phyloP scores from a whole-genome alignment of 129 eudicot species.

The Kitagawia praeruptora region DNA sequence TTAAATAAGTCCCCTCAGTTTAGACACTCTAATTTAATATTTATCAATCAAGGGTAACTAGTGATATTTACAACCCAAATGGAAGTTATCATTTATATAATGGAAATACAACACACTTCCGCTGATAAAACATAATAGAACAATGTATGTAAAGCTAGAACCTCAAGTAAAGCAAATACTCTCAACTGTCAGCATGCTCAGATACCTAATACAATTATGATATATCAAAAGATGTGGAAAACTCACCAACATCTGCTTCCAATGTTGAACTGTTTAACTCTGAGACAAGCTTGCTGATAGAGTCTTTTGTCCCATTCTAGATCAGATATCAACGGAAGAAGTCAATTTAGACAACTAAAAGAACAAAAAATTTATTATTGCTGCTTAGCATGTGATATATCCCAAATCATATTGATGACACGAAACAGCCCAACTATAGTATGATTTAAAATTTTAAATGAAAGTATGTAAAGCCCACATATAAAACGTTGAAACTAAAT shows the following conservation, averaged over 20 bases:
- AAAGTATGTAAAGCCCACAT: neutral
- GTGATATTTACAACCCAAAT: neutral
- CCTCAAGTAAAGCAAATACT: neutral
- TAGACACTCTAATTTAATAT: neutral
- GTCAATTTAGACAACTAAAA: neutral
- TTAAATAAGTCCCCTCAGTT: neutral
- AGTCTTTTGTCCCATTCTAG: slow-evolving; percentile 92
- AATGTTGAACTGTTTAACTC: slow-evolving; percentile 86
- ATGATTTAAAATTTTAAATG: neutral
- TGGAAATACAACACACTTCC: neutral
- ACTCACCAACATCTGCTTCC: slow-evolving; percentile 98
- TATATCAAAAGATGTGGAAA: slow-evolving; percentile 13
- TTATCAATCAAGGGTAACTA: neutral
- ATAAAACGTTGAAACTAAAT: neutral
- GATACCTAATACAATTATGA: neutral
- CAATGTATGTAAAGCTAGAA: neutral
- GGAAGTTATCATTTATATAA: neutral
- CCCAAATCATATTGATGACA: neutral
- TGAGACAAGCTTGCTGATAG: slow-evolving; percentile 86
- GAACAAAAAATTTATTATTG: neutral
- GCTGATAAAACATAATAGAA: neutral
- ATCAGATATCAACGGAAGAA: slow-evolving; percentile 12
- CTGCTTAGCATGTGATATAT: neutral
- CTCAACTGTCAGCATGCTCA: neutral
- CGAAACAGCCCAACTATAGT: neutral